phyloP scores from a whole-genome alignment of 2,329 filamentous ascomycete species.

The Tolypocladium tundrense region DNA sequence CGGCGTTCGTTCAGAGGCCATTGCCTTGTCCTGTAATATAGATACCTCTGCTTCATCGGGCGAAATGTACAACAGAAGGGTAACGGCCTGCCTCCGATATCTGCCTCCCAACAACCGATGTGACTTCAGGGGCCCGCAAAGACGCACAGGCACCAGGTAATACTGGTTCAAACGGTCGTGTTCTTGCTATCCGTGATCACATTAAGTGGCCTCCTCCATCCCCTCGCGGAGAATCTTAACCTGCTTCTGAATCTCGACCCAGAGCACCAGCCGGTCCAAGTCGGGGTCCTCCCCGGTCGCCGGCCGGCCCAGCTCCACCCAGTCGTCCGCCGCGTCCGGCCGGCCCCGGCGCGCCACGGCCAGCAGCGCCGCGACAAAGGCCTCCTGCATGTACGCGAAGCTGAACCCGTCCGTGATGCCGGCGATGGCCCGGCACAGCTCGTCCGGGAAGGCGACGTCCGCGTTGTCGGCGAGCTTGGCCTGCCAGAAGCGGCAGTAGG shows the following conservation, averaged over 20 bases:
- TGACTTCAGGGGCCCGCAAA: too few relatives aligned
- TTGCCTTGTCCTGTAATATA: too few relatives aligned
- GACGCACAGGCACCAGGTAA: too few relatives aligned
- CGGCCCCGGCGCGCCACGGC: slow-evolving; percentile 35
- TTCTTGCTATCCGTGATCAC: not conserved
- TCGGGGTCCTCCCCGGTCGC: slow-evolving; percentile 22
- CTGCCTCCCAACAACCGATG: too few relatives aligned
- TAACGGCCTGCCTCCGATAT: too few relatives aligned
- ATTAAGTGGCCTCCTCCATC: slow-evolving; percentile 29
- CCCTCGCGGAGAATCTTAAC: slow-evolving; percentile 50
- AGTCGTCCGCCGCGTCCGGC: slow-evolving; percentile 22
- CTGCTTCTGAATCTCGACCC: slow-evolving; percentile 54
- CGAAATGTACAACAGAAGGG: too few relatives aligned
- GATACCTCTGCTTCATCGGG: too few relatives aligned
- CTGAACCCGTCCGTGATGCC: slow-evolving; percentile 54
- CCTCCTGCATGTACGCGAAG: slow-evolving; percentile 62
- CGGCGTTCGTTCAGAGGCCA: too few relatives aligned
- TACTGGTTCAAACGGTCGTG: not conserved
- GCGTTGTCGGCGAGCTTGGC: slow-evolving; percentile 43
- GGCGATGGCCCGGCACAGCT: slow-evolving; percentile 48
- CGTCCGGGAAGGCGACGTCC: slow-evolving; percentile 49
- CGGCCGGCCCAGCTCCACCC: slow-evolving; percentile 18
- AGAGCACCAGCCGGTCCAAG: slow-evolving; percentile 42
- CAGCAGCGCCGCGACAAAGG: slow-evolving; percentile 53
- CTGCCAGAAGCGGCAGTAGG: slow-evolving; percentile 56